phyloP scores from a whole-genome alignment of 176 grass and related monocot genomes.

The Pontederia paniculata region DNA sequence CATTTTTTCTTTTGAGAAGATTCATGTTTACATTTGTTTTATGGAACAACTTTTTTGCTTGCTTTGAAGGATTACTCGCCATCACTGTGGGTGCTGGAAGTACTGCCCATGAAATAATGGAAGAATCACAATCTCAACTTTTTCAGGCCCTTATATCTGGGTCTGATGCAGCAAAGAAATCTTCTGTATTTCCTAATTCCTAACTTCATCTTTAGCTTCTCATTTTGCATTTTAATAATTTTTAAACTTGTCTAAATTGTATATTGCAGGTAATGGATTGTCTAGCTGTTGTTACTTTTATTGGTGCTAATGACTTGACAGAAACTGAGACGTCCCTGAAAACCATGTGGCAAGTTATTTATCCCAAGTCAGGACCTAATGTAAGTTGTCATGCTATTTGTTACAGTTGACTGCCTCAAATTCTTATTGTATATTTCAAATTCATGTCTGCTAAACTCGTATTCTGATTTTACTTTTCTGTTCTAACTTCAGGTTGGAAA shows the following conservation, averaged over 20 bases:
- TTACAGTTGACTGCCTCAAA: not conserved
- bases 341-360: conserved; percentile 77
- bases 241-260: not conserved
- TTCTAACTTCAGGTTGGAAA: conserved; percentile 46
- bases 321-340: conserved; percentile 64
- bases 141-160: conserved; percentile 43
- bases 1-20: not conserved
- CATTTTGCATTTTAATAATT: not conserved
- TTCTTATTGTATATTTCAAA: not conserved
- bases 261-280: conserved; percentile 55
- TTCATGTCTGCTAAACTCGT: not conserved
- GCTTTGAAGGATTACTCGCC: conserved; percentile 40
- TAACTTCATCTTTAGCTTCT: conserved; percentile 2
- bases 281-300: conserved; percentile 59
- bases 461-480: not conserved
- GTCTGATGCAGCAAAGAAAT: conserved; percentile 45
- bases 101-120: conserved; percentile 58
- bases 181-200: conserved; percentile 29
- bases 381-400: conserved; percentile 30
- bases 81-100: conserved; percentile 54
- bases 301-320: conserved; percentile 53
- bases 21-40: conserved; percentile 4
- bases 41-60: not conserved
- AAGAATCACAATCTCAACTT: conserved; percentile 43
- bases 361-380: conserved; percentile 79